Evolutionary conservation across 2,329 filamentous ascomycete genomes (phyloP), one percentile per base, ranked within the genome.

Genomic region (Aureobasidium lini): DNA sequence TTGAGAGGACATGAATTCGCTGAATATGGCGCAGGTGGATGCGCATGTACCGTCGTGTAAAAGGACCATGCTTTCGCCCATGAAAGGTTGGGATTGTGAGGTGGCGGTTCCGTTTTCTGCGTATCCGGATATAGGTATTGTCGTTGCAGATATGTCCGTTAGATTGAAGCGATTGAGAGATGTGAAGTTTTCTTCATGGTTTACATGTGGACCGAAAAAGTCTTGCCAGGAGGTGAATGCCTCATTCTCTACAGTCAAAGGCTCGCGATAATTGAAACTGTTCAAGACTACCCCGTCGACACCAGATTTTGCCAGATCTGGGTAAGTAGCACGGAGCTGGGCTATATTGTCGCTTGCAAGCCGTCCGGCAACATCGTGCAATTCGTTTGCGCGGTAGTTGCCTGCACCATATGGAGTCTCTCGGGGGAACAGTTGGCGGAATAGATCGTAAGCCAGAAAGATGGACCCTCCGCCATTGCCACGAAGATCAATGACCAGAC

Each of bases 401-500:
- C 71, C 76, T 8, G 74, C 77, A 48, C 72, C 76, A 64, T 76
- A 80, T 3, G 76, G 74, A 6, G 71, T 67, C 1, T 69, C 66
- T 5, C 70, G 64, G 0, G 81, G 81, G 68, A 83, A 83, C 46
- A 84, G 75, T 64, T 82, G 77, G 36, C 76, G 75, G 66, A 85
- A 85, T 0, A 71, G 66, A 57, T 77, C 74, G 61, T 73, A 74
- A 54, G 70, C 74, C 5, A 74, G 68, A 29, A 71, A 68, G 13
- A 71, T 70, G 23, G 68, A 70, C 37, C 86, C 85, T 40, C 85
- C 86, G 0, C 74, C 75, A 63, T 89, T 89, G 2, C 74, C 76
- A 4, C 81, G 78, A 6, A 88, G 66, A 63, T 89, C 86, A 61
- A 89, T 80, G 32, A 89, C 76, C 5, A 89, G 73, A 67, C 82